phyloP scores from a whole-genome alignment of 169 alveolate genomes.

The Babesia sp. region DNA sequence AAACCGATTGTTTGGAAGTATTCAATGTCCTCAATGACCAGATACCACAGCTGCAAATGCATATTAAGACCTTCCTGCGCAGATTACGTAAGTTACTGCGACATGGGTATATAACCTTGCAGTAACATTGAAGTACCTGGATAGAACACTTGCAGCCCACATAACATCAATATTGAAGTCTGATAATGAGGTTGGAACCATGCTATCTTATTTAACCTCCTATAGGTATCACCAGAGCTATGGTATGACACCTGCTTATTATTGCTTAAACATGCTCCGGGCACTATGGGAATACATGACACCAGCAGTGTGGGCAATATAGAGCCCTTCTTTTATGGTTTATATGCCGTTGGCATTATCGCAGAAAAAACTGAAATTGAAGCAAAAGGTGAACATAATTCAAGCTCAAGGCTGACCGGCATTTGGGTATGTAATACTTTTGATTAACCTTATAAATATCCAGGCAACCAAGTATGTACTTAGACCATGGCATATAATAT shows the following conservation, averaged over 20 bases:
- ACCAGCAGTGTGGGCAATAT: neutral
- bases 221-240: neutral
- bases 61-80: slow-evolving; percentile 2
- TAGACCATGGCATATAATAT: neutral
- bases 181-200: neutral
- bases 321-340: slow-evolving; percentile 3
- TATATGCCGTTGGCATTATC: slow-evolving; percentile 27
- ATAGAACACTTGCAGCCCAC: neutral
- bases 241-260: slow-evolving; percentile 14
- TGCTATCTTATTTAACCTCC: neutral
- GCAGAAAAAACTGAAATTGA: slow-evolving; percentile 46
- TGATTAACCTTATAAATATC: neutral
- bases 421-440: slow-evolving; percentile 22
- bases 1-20: neutral
- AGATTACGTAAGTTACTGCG: slow-evolving; percentile 10
- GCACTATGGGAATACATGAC: slow-evolving; percentile 15
- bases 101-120: neutral
- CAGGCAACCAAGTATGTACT: slow-evolving; percentile 34
- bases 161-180: neutral
- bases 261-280: slow-evolving; percentile 24
- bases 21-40: neutral
- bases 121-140: slow-evolving; percentile 18
- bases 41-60: slow-evolving; percentile 14
- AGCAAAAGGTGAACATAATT: neutral
- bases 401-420: slow-evolving; percentile 42